These are phyloP conservation scores for Sherardia arvensis DNA, from an alignment of 257 asterid genomes.

Conservation along the genomic window DNA sequence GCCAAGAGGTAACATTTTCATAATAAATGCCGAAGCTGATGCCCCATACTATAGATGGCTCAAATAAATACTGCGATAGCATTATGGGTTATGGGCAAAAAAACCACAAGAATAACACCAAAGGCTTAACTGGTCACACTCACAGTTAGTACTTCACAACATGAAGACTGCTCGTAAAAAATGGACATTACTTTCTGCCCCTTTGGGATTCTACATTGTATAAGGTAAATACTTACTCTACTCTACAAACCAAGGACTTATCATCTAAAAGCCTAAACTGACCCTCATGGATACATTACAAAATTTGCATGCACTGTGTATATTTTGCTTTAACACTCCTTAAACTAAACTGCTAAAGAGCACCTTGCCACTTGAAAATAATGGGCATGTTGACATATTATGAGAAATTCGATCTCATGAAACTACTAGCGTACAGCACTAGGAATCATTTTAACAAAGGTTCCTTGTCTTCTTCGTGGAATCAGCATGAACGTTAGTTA, in stretches of 20 bases:
- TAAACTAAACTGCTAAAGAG: neutral
- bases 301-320: neutral
- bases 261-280: neutral
- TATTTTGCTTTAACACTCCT: neutral
- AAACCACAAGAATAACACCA: neutral
- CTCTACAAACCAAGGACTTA: neutral
- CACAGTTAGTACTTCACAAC: neutral
- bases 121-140: neutral
- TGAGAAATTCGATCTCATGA: neutral
- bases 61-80: neutral
- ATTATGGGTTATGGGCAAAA: neutral
- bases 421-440: neutral
- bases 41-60: neutral
- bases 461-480: neutral
- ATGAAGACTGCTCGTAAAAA: neutral
- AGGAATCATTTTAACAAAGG: neutral
- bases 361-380: neutral
- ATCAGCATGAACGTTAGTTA: neutral
- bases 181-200: neutral
- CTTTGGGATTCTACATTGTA: neutral
- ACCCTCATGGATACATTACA: neutral
- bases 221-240: neutral
- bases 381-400: neutral
- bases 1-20: neutral
- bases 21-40: neutral